Conservation (phyloP, 2,329 filamentous ascomycete genomes). For the Emericellopsis cladophorae region DNA sequence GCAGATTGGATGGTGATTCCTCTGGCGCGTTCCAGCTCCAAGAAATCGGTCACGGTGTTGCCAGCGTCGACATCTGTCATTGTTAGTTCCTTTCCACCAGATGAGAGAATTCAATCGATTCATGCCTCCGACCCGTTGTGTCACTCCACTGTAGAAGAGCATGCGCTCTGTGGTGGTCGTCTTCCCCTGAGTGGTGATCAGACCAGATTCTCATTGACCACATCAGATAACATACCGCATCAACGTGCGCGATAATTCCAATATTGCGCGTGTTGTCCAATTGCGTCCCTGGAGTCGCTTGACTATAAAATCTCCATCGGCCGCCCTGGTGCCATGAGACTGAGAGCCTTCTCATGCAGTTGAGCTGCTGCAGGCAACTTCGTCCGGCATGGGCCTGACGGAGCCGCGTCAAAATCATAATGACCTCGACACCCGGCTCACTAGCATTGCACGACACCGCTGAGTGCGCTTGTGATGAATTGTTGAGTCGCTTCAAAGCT, state of each 20-base stretch:
- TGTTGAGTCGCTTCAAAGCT: no score
- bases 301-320: slow-evolving; percentile 6
- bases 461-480: neutral
- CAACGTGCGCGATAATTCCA: slow-evolving; percentile 96
- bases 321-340: neutral
- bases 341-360: neutral
- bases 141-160: slow-evolving; percentile 92
- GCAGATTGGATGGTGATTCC: slow-evolving; percentile 98
- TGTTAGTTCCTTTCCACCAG: no score
- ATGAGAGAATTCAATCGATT: no score
- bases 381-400: slow-evolving; percentile 8
- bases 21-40: slow-evolving; percentile 80
- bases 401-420: slow-evolving; percentile 11
- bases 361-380: slow-evolving; percentile 2
- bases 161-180: slow-evolving; percentile 98
- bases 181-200: slow-evolving; percentile 49
- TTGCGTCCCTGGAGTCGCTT: slow-evolving; percentile 6
- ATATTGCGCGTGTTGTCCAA: slow-evolving; percentile 69
- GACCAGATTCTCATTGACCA: neutral
- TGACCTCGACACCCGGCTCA: slow-evolving; percentile 1
- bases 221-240: slow-evolving; percentile 48
- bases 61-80: slow-evolving; percentile 77
- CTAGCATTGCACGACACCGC: neutral
- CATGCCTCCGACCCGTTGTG: slow-evolving; percentile 65
- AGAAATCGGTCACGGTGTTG: slow-evolving; percentile 92